These are phyloP conservation scores for Agaricus blazei DNA, from an alignment of 768 basidiomycete genomes.

Conservation along the genomic window DNA sequence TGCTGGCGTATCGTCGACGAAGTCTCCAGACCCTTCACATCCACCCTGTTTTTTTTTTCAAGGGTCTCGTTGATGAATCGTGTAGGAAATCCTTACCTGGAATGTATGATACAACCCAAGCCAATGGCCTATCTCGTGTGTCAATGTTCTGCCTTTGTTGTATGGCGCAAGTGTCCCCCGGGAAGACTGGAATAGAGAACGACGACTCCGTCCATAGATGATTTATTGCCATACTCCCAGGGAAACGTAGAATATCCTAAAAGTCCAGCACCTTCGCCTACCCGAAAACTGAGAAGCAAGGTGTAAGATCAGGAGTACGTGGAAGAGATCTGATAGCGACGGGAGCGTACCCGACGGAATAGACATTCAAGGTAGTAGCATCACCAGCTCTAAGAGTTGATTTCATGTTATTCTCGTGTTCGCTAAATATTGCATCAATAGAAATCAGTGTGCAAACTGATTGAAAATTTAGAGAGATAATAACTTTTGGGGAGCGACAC, in stretches of 20 bases:
- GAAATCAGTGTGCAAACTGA: no score
- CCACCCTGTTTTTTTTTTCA: slow-evolving; percentile 30
- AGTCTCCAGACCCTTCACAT: slow-evolving; percentile 29
- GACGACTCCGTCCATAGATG: slow-evolving; percentile 32
- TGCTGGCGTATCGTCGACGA: slow-evolving; percentile 29
- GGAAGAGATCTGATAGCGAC: background rate
- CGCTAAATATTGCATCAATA: background rate
- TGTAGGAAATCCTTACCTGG: slow-evolving; percentile 26
- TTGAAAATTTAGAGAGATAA: background rate
- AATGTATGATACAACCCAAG: slow-evolving; percentile 54
- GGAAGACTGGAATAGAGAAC: slow-evolving; percentile 27
- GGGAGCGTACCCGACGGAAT: slow-evolving; percentile 16
- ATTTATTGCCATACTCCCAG: slow-evolving; percentile 18
- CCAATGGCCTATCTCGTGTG: slow-evolving; percentile 56
- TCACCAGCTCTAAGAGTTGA: slow-evolving; percentile 12
- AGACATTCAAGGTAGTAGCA: slow-evolving; percentile 15
- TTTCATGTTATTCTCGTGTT: slow-evolving; percentile 15
- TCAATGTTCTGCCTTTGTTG: slow-evolving; percentile 42
- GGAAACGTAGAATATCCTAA: slow-evolving; percentile 35
- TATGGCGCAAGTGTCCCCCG: slow-evolving; percentile 27
- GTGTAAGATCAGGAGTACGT: background rate
- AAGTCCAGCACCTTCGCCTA: slow-evolving; percentile 16
- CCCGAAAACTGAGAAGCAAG: slow-evolving; percentile 14
- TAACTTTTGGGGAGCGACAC: slow-evolving; percentile 11
- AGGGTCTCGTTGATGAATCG: background rate